Conservation (phyloP, 2,329 filamentous ascomycete species). For the Xylaria hypoxylon region DNA sequence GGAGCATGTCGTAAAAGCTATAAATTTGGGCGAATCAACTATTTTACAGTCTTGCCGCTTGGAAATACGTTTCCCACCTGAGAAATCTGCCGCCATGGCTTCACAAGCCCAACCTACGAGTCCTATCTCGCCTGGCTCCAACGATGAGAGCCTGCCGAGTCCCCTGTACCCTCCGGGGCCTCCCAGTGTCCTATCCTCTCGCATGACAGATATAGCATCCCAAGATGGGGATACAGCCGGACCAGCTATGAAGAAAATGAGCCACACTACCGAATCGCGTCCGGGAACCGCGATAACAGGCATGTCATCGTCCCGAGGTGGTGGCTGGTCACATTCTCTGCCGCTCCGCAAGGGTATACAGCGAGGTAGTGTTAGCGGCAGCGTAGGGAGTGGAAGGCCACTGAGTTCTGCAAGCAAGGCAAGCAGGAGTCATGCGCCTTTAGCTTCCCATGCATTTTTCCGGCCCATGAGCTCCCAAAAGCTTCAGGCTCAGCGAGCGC, state of each 20-base stretch:
- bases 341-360: slow-evolving; percentile 66
- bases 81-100: slow-evolving; percentile 51
- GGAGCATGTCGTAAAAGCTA: slow-evolving; percentile 30
- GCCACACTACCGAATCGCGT: slow-evolving; percentile 62
- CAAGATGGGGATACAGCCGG: slow-evolving; percentile 62
- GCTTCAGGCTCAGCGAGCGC: slow-evolving; percentile 84
- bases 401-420: slow-evolving; percentile 79
- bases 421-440: slow-evolving; percentile 87
- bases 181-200: slow-evolving; percentile 76
- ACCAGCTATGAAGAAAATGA: slow-evolving; percentile 50
- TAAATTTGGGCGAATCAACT: not conserved
- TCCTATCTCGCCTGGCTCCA: slow-evolving; percentile 54
- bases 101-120: slow-evolving; percentile 53
- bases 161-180: slow-evolving; percentile 61
- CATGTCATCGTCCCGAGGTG: slow-evolving; percentile 60
- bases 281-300: slow-evolving; percentile 67
- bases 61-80: not conserved
- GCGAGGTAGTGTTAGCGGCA: slow-evolving; percentile 57
- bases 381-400: slow-evolving; percentile 61
- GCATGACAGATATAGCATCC: slow-evolving; percentile 74
- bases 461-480: slow-evolving; percentile 96
- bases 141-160: slow-evolving; percentile 53
- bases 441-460: slow-evolving; percentile 93
- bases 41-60: not conserved
- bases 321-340: slow-evolving; percentile 65